These are phyloP conservation scores for Mortierella sp. DNA, from an alignment of 371 early-diverging fungal species.

Conservation along the genomic window DNA sequence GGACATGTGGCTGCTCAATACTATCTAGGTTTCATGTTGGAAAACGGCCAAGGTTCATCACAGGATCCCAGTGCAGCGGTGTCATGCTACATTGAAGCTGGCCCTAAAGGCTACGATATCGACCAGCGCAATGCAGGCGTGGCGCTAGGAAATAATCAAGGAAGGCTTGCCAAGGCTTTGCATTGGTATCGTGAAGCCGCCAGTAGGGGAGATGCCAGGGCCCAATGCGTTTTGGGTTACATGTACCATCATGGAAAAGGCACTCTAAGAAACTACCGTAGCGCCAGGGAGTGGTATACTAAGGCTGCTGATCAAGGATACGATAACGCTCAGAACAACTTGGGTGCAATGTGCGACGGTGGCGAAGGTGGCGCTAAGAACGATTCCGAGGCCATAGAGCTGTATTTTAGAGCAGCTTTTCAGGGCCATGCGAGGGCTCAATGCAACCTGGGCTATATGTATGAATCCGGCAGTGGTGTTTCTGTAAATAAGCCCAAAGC, in stretches of 20 bases:
- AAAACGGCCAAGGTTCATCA: too few relatives aligned
- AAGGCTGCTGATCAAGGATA: slow-evolving; percentile 1
- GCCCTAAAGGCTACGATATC: too few relatives aligned
- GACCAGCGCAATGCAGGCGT: not conserved
- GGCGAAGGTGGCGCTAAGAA: slow-evolving; percentile 67
- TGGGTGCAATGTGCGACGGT: slow-evolving; percentile 65
- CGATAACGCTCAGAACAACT: not conserved
- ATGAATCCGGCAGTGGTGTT: slow-evolving; percentile 59
- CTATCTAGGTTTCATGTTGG: too few relatives aligned
- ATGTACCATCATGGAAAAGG: too few relatives aligned
- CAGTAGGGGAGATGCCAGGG: too few relatives aligned
- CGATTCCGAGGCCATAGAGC: slow-evolving; percentile 61
- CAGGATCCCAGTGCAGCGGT: too few relatives aligned
- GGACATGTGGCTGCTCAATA: too few relatives aligned
- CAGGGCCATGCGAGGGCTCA: slow-evolving; percentile 61
- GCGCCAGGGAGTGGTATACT: slow-evolving; percentile 14
- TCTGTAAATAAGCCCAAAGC: not conserved
- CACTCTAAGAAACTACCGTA: not conserved
- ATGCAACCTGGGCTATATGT: slow-evolving; percentile 61
- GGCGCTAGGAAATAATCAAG: too few relatives aligned
- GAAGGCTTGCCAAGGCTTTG: not conserved
- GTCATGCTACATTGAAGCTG: too few relatives aligned
- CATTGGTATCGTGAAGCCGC: too few relatives aligned
- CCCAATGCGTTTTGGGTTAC: too few relatives aligned
- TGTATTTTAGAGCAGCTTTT: slow-evolving; percentile 65